Base-by-base conservation (phyloP, 176 grass and related monocot species). In the Oryza meridionalis region DNA sequence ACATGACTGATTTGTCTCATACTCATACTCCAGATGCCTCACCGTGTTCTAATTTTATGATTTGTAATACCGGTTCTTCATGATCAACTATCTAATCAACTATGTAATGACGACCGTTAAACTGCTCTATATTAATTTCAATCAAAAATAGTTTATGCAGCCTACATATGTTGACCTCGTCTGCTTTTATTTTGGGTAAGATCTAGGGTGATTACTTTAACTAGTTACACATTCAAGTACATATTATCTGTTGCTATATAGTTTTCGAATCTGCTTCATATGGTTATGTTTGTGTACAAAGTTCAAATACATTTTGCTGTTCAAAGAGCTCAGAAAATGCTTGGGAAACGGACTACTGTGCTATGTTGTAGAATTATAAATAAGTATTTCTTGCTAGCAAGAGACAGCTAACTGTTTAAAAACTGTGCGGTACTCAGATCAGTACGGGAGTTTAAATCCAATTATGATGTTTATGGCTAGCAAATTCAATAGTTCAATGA, bases 81-180 rank as follows among this genome's bases (percentile, higher is more conserved):
- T 35, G 17, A 68, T 43, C 46, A 87, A 25, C 71, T 4, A 51
- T 24, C 31, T 55, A 62, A 68, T 43, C 46, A 87, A 25, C 71
- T 4, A 51, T 24, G 44, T 55, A 62, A 26, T 21, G 21, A 10
- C 63, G 7, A 26, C 38, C 16, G 70, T 19, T 13, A 58, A 21
- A 33, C 42, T 10, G 9, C 42, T 43, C 42, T 43, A 1, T 51
- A 12, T 61, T 44, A 15, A 62, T 61, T 77, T 67, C 21, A 11
- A 13, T 51, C 9, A 13, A 22, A 22, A 53, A 14, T 12, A 55
- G 2, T 29, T 29, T 84, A 14, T 59, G 33, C 6, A 31, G 15
- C 31, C 6, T 29, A 31, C 21, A 55, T 21, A 68, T 55, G 8
- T 27, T 58, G 35, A 5, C 37, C 42, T 10, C 42, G 0, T 21